Percentiles rank a stretch among this genome's conserved stretches.
Evolutionary conservation across 306 rosid genomes (phyloP).

Genomic region (Pyrus pyrifolia): DNA sequence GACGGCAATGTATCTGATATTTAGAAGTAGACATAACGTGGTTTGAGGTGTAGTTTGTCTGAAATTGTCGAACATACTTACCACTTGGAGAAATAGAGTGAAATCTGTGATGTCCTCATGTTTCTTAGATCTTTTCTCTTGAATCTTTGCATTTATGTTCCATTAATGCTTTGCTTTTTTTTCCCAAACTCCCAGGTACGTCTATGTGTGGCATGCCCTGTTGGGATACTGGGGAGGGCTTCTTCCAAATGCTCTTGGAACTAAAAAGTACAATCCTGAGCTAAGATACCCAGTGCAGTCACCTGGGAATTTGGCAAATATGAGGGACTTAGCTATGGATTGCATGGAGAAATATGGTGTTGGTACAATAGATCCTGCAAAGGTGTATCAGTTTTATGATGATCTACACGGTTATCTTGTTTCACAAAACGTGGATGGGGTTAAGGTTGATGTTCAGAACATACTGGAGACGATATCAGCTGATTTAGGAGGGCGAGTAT

Average conservation of each 20-base stretch:
- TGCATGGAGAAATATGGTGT: slow-evolving; percentile 32
- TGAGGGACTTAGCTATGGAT: slow-evolving; percentile 34
- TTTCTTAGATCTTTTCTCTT: neutral
- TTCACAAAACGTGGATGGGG: slow-evolving; percentile 36
- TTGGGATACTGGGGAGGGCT: slow-evolving; percentile 44
- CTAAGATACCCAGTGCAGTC: slow-evolving; percentile 28
- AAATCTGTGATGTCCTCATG: neutral
- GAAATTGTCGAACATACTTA: neutral
- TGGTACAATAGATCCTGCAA: slow-evolving; percentile 27
- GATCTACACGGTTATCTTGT: slow-evolving; percentile 37
- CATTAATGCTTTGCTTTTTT: neutral
- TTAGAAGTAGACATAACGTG: too few species aligned
- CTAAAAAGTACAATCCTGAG: slow-evolving; percentile 26
- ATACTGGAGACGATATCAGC: slow-evolving; percentile 27
- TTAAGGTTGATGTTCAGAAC: slow-evolving; percentile 39
- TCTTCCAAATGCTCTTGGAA: slow-evolving; percentile 25
- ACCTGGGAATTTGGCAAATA: slow-evolving; percentile 33
- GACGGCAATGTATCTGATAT: neutral
- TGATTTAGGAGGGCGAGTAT: slow-evolving; percentile 31
- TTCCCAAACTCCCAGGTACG: slow-evolving; percentile 21
- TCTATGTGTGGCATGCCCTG: slow-evolving; percentile 39
- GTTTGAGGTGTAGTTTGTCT: too few species aligned
- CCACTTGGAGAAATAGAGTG: neutral
- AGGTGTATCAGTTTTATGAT: slow-evolving; percentile 24
- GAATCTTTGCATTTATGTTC: neutral